phyloP scores from a whole-genome alignment of 1,284 basidiomycete species.

The Xerocomus minutiporus region DNA sequence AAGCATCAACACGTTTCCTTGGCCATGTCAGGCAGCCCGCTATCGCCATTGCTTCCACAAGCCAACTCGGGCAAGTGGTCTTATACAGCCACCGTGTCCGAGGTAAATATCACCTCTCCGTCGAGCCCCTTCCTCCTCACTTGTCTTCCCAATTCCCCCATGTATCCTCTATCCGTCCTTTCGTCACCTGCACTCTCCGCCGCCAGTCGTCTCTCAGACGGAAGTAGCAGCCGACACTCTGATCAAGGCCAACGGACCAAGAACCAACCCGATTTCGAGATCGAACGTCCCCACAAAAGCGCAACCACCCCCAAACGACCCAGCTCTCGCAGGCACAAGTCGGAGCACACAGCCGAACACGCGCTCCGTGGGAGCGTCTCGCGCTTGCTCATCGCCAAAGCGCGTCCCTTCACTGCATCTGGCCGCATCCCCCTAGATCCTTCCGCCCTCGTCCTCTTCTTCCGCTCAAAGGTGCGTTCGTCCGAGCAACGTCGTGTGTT shows the following conservation, averaged over 20 bases:
- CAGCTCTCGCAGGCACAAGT: slow-evolving; percentile 28
- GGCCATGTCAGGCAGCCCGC: slow-evolving; percentile 29
- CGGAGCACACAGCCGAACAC: slow-evolving; percentile 48
- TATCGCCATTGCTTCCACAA: slow-evolving; percentile 24
- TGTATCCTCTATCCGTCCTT: slow-evolving; percentile 27
- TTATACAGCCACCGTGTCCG: slow-evolving; percentile 31
- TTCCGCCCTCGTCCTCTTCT: slow-evolving; percentile 65
- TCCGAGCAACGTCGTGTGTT: background rate
- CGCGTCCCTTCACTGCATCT: slow-evolving; percentile 59
- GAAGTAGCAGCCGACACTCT: slow-evolving; percentile 33
- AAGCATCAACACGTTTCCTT: slow-evolving; percentile 32
- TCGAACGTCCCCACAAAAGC: slow-evolving; percentile 50
- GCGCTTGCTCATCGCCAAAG: slow-evolving; percentile 54
- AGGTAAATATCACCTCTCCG: slow-evolving; percentile 30
- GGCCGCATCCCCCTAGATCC: slow-evolving; percentile 71
- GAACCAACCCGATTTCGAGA: slow-evolving; percentile 49
- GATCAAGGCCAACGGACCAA: slow-evolving; percentile 33
- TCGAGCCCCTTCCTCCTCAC: slow-evolving; percentile 11
- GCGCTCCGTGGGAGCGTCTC: slow-evolving; percentile 55
- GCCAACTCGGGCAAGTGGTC: slow-evolving; percentile 31
- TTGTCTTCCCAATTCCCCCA: slow-evolving; percentile 12
- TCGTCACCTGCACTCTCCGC: slow-evolving; percentile 32
- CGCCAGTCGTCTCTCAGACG: slow-evolving; percentile 33
- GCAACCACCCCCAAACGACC: slow-evolving; percentile 32
- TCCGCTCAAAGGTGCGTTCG: slow-evolving; percentile 63